These are phyloP conservation scores for Pichia sp. DNA, from an alignment of 1,139 yeast species.

Conservation along the genomic window DNA sequence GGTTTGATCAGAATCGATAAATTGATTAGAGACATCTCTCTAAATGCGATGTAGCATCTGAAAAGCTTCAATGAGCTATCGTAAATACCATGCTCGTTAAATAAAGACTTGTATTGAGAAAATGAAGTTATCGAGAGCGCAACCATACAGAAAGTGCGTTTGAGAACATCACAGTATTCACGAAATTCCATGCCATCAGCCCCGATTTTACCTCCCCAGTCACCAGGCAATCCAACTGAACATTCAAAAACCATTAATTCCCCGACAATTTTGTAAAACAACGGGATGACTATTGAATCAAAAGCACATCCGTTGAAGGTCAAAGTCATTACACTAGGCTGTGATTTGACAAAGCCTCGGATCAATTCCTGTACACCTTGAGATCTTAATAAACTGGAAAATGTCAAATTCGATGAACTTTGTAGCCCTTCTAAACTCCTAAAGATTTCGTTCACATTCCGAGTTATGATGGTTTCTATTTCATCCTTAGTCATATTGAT, in stretches of 20 bases:
- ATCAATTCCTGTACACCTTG: conserved; percentile 16
- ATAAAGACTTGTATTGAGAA: conserved; percentile 17
- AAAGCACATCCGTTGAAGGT: conserved; percentile 20
- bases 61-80: conserved; percentile 18
- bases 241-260: conserved; percentile 18
- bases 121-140: conserved; percentile 22
- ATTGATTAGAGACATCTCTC: conserved; percentile 19
- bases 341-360: conserved; percentile 18
- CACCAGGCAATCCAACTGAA: conserved; percentile 10
- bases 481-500: conserved; percentile 6
- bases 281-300: conserved; percentile 20
- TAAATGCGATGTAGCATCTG: conserved; percentile 17
- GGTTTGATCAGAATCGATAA: conserved; percentile 15
- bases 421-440: conserved; percentile 10
- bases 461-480: conserved; percentile 2
- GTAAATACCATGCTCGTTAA: conserved; percentile 19
- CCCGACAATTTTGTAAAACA: conserved; percentile 21
- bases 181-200: conserved; percentile 11
- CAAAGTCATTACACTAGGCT: conserved; percentile 15
- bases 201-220: conserved; percentile 5
- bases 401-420: neutral
- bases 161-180: conserved; percentile 15
- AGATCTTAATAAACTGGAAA: conserved; percentile 11
- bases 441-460: conserved; percentile 11
- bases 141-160: conserved; percentile 19